Evolutionary conservation across 2,329 filamentous ascomycete species (phyloP).

Genomic region (Penicillium sp.): DNA sequence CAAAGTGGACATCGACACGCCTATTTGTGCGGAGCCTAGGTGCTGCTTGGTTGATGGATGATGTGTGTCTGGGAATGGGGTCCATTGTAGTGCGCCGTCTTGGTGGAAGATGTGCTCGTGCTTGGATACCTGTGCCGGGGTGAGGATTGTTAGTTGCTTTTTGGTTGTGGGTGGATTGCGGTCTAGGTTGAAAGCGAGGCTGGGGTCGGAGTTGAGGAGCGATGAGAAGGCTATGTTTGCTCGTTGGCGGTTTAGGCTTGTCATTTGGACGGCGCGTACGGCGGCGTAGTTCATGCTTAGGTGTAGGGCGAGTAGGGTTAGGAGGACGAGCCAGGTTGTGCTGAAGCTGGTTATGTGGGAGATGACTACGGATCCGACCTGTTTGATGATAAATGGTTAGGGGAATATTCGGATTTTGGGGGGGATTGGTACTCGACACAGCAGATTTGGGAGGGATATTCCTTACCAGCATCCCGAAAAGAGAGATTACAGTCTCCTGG

Average conservation of each 20-base stretch:
- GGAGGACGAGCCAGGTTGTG: conserved; percentile 72
- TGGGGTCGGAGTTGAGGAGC: conserved; percentile 44
- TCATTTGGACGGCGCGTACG: conserved; percentile 80
- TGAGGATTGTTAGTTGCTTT: conserved; percentile 40
- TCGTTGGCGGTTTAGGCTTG: conserved; percentile 79
- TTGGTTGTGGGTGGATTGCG: not conserved
- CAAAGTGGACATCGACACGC: conserved; percentile 46
- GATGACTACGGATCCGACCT: conserved; percentile 76
- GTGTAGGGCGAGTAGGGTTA: conserved; percentile 71
- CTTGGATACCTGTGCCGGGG: conserved; percentile 63
- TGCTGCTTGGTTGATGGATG: not conserved
- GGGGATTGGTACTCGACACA: too few species aligned
- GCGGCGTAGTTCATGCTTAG: conserved; percentile 82
- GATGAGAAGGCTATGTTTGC: conserved; percentile 73
- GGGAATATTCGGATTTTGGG: not conserved
- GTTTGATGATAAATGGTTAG: not conserved
- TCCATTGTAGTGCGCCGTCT: conserved; percentile 65
- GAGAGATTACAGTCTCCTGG: conserved; percentile 88
- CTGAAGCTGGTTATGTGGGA: conserved; percentile 67
- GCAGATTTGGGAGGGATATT: not conserved
- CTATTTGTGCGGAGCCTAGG: conserved; percentile 57
- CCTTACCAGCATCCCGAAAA: conserved; percentile 75
- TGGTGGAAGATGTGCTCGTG: conserved; percentile 60
- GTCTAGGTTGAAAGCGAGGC: not conserved
- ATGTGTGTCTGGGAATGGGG: conserved; percentile 24